Evolutionary conservation across 805 yeast genomes (phyloP), one percentile per base, ranked within the genome.

Genomic region (Priceomyces castillae): DNA sequence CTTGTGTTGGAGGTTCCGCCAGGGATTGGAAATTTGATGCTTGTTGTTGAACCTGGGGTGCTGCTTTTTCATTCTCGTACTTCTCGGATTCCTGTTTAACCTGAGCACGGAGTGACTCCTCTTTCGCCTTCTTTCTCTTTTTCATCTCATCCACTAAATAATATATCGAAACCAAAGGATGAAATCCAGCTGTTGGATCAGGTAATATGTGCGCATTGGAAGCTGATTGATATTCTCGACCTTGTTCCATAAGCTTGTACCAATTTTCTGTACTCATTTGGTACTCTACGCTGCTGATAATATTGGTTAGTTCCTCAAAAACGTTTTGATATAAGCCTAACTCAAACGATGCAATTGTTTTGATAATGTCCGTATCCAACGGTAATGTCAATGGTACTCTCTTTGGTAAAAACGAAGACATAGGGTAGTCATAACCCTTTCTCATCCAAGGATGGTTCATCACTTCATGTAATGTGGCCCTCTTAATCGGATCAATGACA

Each of bases 361-460:
- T 74, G 9, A 92, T 69, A 9, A 90, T 87, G 0, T 69, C 75
- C 0, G 72, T 73, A 54, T 87, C 84, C 41, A 88, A 68, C 0
- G 95, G 95, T 41, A 77, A 66, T 14, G 72, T 69, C 53, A 94
- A 65, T 2, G 99, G 99, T 3, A 70, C 64, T 52, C 99, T 75
- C 39, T 74, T 76, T 0, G 98, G 97, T 31, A 94, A 65, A 58
- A 82, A 84, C 35, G 81, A 80, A 9, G 81, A 75, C 1, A 86
- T 83, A 0, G 83, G 77, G 28, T 77, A 77, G 43, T 89, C 96
- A 58, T 78, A 90, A 28, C 97, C 97, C 59, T 82, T 82, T 43
- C 75, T 76, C 92, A 94, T 88, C 99, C 99, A 94, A 1, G 96
- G 96, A 56, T 94, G 98, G 44, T 77, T 74, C 52, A 86, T 74